Evolutionary conservation across 352 stramenopile genomes (phyloP).

Genomic region (Pelagophyceae sp.): DNA sequence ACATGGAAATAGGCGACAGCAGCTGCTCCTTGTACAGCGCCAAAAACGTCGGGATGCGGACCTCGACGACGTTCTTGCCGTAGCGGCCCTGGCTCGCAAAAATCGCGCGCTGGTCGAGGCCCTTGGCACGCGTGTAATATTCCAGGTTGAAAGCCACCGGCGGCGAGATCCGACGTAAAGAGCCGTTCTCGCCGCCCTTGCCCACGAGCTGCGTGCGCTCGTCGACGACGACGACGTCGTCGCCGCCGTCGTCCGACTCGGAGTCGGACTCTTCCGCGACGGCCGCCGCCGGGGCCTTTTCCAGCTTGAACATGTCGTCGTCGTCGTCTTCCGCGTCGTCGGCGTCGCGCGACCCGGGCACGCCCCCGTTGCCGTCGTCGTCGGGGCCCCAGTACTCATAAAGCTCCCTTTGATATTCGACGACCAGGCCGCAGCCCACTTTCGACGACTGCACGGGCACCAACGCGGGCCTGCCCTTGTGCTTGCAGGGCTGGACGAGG

Average conservation of each 20-base stretch:
- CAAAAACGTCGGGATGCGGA: conserved; percentile 85
- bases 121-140: not conserved
- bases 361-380: conserved; percentile 25
- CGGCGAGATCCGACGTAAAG: conserved; percentile 19
- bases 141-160: not conserved
- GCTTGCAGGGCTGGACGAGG: conserved; percentile 26
- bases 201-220: conserved; percentile 30
- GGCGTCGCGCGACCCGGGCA: conserved; percentile 9
- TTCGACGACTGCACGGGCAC: conserved; percentile 21
- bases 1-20: conserved; percentile 89
- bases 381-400: conserved; percentile 34
- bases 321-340: conserved; percentile 31
- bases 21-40: conserved; percentile 96
- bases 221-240: conserved; percentile 24
- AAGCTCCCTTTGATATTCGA: conserved; percentile 36
- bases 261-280: not conserved
- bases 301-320: not conserved
- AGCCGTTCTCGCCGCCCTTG: conserved; percentile 29
- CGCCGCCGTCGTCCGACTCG: not conserved
- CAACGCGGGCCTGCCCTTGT: conserved; percentile 32
- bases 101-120: conserved; percentile 16
- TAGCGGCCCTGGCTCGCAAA: conserved; percentile 49
- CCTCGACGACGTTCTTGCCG: conserved; percentile 90
- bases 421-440: conserved; percentile 25
- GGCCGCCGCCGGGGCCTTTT: not conserved